Percentiles rank a stretch among this genome's conserved stretches.
These are phyloP conservation scores for Phytophthora sansomeana DNA, from an alignment of 352 stramenopile genomes.

Conservation along the genomic window DNA sequence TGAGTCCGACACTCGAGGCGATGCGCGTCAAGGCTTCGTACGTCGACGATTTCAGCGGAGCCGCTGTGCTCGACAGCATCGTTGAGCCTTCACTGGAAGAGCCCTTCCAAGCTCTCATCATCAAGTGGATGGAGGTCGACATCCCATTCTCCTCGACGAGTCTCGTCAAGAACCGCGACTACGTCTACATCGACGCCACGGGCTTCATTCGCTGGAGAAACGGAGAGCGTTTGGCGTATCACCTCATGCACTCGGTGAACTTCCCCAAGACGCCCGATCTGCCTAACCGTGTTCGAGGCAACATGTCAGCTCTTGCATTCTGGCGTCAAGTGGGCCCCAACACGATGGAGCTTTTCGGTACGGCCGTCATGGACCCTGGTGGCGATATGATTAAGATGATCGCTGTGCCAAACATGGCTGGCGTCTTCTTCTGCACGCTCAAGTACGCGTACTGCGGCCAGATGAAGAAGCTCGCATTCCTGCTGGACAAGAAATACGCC, in stretches of 20 bases:
- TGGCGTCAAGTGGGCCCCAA: conserved; percentile 54
- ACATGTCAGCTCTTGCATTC: conserved; percentile 52
- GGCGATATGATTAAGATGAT: conserved; percentile 44
- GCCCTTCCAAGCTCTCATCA: conserved; percentile 39
- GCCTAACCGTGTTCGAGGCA: conserved; percentile 54
- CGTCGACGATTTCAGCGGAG: conserved; percentile 55
- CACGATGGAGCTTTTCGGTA: conserved; percentile 55
- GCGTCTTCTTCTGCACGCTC: conserved; percentile 33
- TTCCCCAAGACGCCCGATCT: conserved; percentile 44
- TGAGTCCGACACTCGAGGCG: conserved; percentile 53
- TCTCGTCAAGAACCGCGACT: conserved; percentile 45
- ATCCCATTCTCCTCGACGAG: conserved; percentile 52
- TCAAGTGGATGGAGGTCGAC: conserved; percentile 56
- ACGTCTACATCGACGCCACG: conserved; percentile 45
- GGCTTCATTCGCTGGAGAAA: conserved; percentile 29
- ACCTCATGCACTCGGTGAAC: conserved; percentile 45
- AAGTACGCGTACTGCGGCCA: conserved; percentile 44
- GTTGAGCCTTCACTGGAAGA: conserved; percentile 51
- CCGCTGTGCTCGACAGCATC: conserved; percentile 63
- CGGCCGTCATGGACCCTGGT: conserved; percentile 39
- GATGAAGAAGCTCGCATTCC: conserved; percentile 52
- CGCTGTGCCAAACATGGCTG: conserved; percentile 34
- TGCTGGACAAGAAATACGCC: conserved; percentile 42
- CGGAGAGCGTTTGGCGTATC: conserved; percentile 43
- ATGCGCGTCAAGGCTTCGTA: conserved; percentile 64